Evolutionary conservation across 1,139 yeast genomes (phyloP), one percentile per base, ranked within the genome.

Genomic region (Ashbya aceris): DNA sequence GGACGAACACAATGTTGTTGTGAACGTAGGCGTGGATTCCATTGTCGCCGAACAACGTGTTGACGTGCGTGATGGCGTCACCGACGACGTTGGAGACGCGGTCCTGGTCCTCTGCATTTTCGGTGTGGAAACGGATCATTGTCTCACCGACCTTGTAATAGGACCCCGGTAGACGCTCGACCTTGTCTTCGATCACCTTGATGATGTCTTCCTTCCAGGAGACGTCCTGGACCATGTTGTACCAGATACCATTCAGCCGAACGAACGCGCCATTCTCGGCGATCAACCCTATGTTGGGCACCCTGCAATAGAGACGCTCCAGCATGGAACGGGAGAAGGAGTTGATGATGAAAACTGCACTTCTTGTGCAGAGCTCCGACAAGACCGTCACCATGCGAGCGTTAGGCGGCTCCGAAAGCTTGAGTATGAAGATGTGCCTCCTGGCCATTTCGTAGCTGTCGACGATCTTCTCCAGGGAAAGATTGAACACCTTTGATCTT

Each of bases 191-290:
- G 39, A 84, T 70, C 44, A 84, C 69, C 38, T 77, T 76, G 34
- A 70, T 64, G 62, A 82, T 77, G 85, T 95, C 85, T 8, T 64
- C 61, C 30, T 66, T 60, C 48, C 71, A 64, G 43, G 73, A 76
- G 2, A 61, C 59, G 44, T 73, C 73, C 43, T 78, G 77, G 17
- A 76, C 75, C 36, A 84, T 67, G 2, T 83, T 71, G 30, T 76
- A 64, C 96, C 96, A 89, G 11, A 67, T 65, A 10, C 58, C 57
- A 8, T 58, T 52, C 23, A 81, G 56, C 55, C 74, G 78, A 27
- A 83, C 73, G 46, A 65, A 68, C 0, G 87, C 94, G 31, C 97
- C 97, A 57, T 83, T 80, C 61, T 89, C 97, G 1, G 96, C 95
- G 50, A 89, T 78, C 40, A 89, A 67, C 0, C 97, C 97, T 30